Percentiles rank a stretch among this genome's conserved stretches.
Evolutionary conservation across 2,329 filamentous ascomycete species (phyloP).

Genomic region (Claviceps sorghi): DNA sequence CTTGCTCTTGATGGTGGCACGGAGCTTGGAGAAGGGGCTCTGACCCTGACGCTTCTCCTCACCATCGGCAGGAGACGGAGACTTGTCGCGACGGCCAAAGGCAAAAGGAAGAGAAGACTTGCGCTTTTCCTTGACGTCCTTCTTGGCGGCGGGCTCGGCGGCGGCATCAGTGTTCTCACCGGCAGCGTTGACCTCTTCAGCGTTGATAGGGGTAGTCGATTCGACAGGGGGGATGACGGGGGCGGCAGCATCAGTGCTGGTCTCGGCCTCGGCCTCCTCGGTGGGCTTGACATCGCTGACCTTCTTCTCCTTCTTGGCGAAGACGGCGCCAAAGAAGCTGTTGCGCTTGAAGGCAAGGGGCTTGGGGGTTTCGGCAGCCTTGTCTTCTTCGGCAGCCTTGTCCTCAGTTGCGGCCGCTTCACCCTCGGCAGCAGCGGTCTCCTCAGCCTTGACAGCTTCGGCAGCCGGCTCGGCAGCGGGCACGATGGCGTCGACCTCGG

Average conservation of each 20-base stretch:
- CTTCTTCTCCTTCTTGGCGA: constrained; percentile 46
- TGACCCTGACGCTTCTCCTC: constrained; percentile 16
- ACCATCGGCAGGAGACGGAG: constrained; percentile 43
- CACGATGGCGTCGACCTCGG: constrained; percentile 18
- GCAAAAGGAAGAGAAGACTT: constrained; percentile 63
- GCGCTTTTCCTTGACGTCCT: constrained; percentile 66
- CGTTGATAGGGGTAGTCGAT: constrained; percentile 39
- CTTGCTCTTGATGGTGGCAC: constrained; percentile 40
- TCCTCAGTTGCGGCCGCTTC: constrained; percentile 15
- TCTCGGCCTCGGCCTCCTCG: constrained; percentile 23
- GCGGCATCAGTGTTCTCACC: constrained; percentile 35
- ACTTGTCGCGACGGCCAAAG: constrained; percentile 63
- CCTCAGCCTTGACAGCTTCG: constrained; percentile 21
- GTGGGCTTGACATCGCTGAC: constrained; percentile 33
- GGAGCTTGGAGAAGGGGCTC: constrained; percentile 45
- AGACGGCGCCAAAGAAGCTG: constrained; percentile 39
- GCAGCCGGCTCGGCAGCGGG: constrained; percentile 22
- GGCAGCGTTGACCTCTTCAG: constrained; percentile 40
- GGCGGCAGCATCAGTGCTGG: constrained; percentile 34
- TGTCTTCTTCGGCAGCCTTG: constrained; percentile 23
- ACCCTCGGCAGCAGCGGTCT: constrained; percentile 21
- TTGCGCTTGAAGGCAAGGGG: constrained; percentile 37
- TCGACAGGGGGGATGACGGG: constrained; percentile 46
- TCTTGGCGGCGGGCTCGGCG: constrained; percentile 40
- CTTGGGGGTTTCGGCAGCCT: constrained; percentile 29